phyloP scores from a whole-genome alignment of 345 rosid species.

The Triadica sebifera region DNA sequence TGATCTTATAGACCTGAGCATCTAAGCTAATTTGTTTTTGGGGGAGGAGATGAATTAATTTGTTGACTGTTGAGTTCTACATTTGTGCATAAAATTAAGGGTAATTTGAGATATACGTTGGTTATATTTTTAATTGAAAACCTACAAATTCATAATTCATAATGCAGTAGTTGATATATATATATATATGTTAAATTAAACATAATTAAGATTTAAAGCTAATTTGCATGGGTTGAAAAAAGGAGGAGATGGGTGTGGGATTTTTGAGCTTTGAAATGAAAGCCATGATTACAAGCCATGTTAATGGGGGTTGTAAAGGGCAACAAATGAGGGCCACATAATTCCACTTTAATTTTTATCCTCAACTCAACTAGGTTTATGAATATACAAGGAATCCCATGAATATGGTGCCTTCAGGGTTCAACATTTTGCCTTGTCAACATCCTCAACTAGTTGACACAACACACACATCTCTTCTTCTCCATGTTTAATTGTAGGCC shows the following conservation, averaged over 20 bases:
- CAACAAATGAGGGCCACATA: constrained; percentile 6
- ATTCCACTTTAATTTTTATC: constrained; percentile 18
- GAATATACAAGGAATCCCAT: constrained; percentile 16
- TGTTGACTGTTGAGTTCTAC: too few species aligned
- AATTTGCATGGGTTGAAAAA: neutral
- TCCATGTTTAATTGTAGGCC: neutral
- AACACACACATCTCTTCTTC: neutral
- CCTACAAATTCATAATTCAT: too few species aligned
- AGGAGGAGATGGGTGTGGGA: neutral
- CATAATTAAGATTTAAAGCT: too few species aligned
- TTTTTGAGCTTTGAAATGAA: constrained; percentile 7
- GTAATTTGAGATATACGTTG: too few species aligned
- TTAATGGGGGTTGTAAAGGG: neutral
- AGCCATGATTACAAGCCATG: constrained; percentile 21
- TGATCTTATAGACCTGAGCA: too few species aligned
- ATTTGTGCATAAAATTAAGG: too few species aligned
- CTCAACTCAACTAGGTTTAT: neutral
- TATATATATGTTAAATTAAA: too few species aligned
- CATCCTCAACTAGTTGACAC: neutral
- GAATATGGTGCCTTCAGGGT: constrained; percentile 5
- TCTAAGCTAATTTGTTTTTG: too few species aligned
- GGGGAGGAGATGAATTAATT: too few species aligned
- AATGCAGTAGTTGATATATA: too few species aligned
- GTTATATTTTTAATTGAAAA: too few species aligned
- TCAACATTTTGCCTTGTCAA: neutral